phyloP scores from a whole-genome alignment of 805 yeast genomes.

The Monosporozyma solicola region DNA sequence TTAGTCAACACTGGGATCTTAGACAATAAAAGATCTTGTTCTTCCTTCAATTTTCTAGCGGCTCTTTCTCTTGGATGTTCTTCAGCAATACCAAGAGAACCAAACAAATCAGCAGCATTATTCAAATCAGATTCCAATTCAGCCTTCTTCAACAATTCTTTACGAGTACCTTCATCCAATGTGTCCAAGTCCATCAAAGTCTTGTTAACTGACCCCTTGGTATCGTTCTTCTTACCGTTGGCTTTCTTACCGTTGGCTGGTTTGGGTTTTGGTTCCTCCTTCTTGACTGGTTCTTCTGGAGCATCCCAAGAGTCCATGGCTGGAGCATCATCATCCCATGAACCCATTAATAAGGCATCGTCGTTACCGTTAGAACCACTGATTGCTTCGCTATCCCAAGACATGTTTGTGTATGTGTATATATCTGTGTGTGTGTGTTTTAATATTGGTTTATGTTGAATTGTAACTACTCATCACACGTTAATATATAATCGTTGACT shows the following conservation, averaged over 20 bases:
- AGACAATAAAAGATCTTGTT: slow-evolving; percentile 21
- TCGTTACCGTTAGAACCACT: slow-evolving; percentile 49
- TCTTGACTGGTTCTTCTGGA: slow-evolving; percentile 40
- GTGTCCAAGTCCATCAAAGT: slow-evolving; percentile 46
- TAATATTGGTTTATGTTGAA: background rate
- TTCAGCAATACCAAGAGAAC: slow-evolving; percentile 50
- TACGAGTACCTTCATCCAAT: slow-evolving; percentile 66
- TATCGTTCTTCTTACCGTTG: slow-evolving; percentile 18
- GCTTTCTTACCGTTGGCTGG: slow-evolving; percentile 16
- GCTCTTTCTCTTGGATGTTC: slow-evolving; percentile 39
- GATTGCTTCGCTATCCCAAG: slow-evolving; percentile 82
- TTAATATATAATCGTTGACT: background rate
- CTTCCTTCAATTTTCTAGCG: slow-evolving; percentile 29
- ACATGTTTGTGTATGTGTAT: slow-evolving; percentile 16
- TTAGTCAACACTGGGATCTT: slow-evolving; percentile 27
- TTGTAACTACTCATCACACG: background rate
- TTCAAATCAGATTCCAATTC: slow-evolving; percentile 80
- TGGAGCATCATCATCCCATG: slow-evolving; percentile 82
- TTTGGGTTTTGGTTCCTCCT: slow-evolving; percentile 31
- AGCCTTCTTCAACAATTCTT: slow-evolving; percentile 65
- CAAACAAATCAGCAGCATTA: slow-evolving; percentile 88
- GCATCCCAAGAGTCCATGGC: slow-evolving; percentile 86
- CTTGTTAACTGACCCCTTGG: slow-evolving; percentile 23
- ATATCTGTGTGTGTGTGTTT: background rate
- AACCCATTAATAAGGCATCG: slow-evolving; percentile 44